These are phyloP conservation scores for Xerocomus minutiporus DNA, from an alignment of 1,284 basidiomycete genomes.

Conservation along the genomic window DNA sequence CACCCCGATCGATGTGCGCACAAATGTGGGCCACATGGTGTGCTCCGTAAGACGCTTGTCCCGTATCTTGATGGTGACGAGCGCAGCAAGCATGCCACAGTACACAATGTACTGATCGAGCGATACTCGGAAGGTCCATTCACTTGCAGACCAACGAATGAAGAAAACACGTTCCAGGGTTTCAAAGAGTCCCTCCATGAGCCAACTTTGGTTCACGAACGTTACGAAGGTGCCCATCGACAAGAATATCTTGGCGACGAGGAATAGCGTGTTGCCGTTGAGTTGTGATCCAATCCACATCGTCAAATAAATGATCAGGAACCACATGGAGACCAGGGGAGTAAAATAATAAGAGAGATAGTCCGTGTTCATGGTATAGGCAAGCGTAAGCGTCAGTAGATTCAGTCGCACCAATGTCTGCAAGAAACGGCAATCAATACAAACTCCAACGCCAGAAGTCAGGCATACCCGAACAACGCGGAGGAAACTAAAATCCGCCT, in stretches of 20 bases:
- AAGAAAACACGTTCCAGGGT: slow-evolving; percentile 61
- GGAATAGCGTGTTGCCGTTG: slow-evolving; percentile 67
- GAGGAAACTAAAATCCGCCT: slow-evolving; percentile 77
- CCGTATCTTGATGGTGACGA: slow-evolving; percentile 71
- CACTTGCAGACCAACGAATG: slow-evolving; percentile 78
- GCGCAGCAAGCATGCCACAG: slow-evolving; percentile 75
- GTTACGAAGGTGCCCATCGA: slow-evolving; percentile 61
- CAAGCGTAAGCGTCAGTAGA: slow-evolving; percentile 73
- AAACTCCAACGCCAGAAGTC: neutral
- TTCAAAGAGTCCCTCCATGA: slow-evolving; percentile 61
- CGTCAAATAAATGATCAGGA: slow-evolving; percentile 78
- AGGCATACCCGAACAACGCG: slow-evolving; percentile 61
- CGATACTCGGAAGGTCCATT: slow-evolving; percentile 84
- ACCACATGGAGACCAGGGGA: slow-evolving; percentile 80
- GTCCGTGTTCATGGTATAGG: slow-evolving; percentile 87
- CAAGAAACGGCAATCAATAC: slow-evolving; percentile 8
- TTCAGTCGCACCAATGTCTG: slow-evolving; percentile 81
- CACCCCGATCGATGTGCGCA: slow-evolving; percentile 44
- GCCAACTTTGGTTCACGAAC: slow-evolving; percentile 63
- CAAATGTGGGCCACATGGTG: slow-evolving; percentile 55
- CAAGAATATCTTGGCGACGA: slow-evolving; percentile 65
- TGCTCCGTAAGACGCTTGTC: slow-evolving; percentile 70
- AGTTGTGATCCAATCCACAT: slow-evolving; percentile 67
- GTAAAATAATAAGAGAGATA: slow-evolving; percentile 89
- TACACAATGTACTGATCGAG: slow-evolving; percentile 88